Evolutionary conservation across 2,329 filamentous ascomycete species (phyloP).

Genomic region (Pseudogymnoascus sp.): DNA sequence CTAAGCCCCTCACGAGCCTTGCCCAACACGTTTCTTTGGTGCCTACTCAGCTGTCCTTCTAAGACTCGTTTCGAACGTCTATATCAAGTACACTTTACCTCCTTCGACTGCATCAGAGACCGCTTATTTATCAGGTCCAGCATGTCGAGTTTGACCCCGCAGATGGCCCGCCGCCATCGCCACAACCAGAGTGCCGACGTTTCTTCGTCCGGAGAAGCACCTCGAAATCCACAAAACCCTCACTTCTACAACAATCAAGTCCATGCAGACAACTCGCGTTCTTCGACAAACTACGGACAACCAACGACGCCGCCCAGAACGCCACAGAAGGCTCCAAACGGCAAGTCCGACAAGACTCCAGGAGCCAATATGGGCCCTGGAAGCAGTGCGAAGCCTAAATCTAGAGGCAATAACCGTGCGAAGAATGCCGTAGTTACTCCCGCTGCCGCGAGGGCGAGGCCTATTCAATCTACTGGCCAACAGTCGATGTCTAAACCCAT

Average conservation of each 20-base stretch:
- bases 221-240: conserved; percentile 34
- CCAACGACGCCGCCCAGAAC: conserved; percentile 29
- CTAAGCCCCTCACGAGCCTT: conserved; percentile 10
- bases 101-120: conserved; percentile 27
- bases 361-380: conserved; percentile 13
- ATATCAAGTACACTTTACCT: conserved; percentile 20
- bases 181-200: conserved; percentile 24
- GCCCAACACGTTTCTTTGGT: conserved; percentile 22
- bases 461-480: conserved; percentile 20
- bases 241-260: conserved; percentile 38
- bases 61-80: neutral
- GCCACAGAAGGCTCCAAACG: conserved; percentile 21
- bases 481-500: conserved; percentile 28
- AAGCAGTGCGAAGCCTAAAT: conserved; percentile 26
- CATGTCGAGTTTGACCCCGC: conserved; percentile 39
- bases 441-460: conserved; percentile 19
- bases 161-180: conserved; percentile 31
- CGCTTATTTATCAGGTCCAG: conserved; percentile 45
- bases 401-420: conserved; percentile 25
- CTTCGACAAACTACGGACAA: conserved; percentile 20
- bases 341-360: conserved; percentile 17
- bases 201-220: conserved; percentile 19
- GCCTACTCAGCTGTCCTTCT: neutral
- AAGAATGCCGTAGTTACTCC: conserved; percentile 28
- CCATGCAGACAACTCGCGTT: conserved; percentile 30